Base-by-base conservation (phyloP, 1,139 yeast species). In the Pichia inconspicua region DNA sequence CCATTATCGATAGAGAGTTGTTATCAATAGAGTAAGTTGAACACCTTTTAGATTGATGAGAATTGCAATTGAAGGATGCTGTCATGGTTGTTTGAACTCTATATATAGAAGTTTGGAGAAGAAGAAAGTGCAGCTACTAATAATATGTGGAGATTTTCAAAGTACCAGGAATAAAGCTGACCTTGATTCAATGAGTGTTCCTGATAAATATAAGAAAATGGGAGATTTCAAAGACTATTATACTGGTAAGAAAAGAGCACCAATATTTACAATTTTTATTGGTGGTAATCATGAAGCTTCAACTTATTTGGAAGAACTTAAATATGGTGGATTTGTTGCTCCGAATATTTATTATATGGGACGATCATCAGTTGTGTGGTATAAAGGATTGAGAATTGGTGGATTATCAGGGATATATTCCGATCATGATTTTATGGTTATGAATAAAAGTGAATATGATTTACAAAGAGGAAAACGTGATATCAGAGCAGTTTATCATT, bases 201-300 rank as follows among this genome's bases (percentile, higher is more conserved):
- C 86, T 1, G 62, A 60, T 1, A 80, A 80, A 55, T 80, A 77
- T 56, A 71, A 70, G 45, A 65, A 65, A 42, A 62, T 88, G 57
- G 96, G 96, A 0, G 96, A 89, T 59, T 92, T 92, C 63, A 79
- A 77, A 47, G 68, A 75, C 28, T 92, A 90, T 64, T 88, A 86
- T 58, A 63, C 64, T 1, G 92, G 94, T 0, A 55, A 56, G 15
- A 68, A 66, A 44, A 64, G 50, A 32, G 96, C 97, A 0, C 96
- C 97, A 0, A 73, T 84, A 2, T 66, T 80, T 41, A 92, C 98
- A 0, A 58, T 92, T 0, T 84, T 92, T 56, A 78, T 94, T 42
- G 98, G 98, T 3, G 99, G 99, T 0, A 92, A 92, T 66, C 99
- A 92, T 60, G 99, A 92, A 62, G 81, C 94, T 9, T 84, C 94